Evolutionary conservation across 495 filamentous ascomycete species (phyloP), one percentile per base, ranked within the genome.

Genomic region (Lasiosphaeriaceae sp.): DNA sequence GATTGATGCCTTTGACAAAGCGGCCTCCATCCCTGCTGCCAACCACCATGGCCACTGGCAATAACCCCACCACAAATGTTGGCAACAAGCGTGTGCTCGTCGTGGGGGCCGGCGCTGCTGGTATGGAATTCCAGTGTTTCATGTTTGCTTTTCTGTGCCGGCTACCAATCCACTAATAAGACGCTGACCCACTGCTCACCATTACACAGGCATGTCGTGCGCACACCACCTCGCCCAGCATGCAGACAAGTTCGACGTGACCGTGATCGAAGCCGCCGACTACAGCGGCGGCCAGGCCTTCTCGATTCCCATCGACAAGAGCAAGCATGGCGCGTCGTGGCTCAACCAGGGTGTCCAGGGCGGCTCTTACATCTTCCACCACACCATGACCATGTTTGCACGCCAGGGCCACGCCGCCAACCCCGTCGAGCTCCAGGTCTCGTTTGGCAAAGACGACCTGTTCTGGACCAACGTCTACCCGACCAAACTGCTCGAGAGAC

Each of bases 401-500:
- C 77, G 75, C 31, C 87, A 92, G 56, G 83, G 83, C 0, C 80
- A 87, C 66, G 76, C 81, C 48, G 81, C 88, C 3, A 81, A 88
- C 49, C 80, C 83, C 3, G 88, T 95, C 31, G 79, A 86, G 55
- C 79, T 95, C 24, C 89, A 93, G 63, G 86, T 92, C 0, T 83
- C 89, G 0, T 92, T 93, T 65, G 90, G 90, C 14, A 90, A 92
- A 66, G 88, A 81, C 5, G 80, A 87, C 9, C 74, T 71, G 6
- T 93, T 95, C 72, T 95, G 88, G 87, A 88, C 86, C 11, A 93
- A 95, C 64, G 82, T 86, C 35, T 95, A 87, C 59, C 89, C 89
- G 0, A 90, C 83, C 45, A 72, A 82, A 17, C 71, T 93, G 1
- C 74, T 92, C 3, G 80, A 81, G 29, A 72, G 77, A 5, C 83